Conservation (phyloP, 2,329 filamentous ascomycete species). For the Pseudogymnoascus pannorum region DNA sequence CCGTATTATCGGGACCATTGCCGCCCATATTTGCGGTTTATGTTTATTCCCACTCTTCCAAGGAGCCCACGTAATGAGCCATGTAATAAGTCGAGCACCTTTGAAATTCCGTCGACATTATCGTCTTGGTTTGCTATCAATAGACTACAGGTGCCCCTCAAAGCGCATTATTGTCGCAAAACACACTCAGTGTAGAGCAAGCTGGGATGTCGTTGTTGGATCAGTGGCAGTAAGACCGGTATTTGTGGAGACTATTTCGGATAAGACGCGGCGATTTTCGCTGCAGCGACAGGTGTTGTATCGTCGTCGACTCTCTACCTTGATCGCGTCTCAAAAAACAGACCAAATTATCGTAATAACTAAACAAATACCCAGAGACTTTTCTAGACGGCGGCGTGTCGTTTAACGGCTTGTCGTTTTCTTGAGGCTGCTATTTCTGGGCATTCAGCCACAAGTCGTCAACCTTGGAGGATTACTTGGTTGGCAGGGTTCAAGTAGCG, state of each 20-base stretch:
- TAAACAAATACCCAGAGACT: not conserved
- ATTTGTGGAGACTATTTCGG: conserved; percentile 6
- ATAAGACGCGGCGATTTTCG: conserved; percentile 8
- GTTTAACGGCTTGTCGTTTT: not conserved
- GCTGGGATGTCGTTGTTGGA: conserved; percentile 4
- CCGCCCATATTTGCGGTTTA: conserved; percentile 35
- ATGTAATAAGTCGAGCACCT: conserved; percentile 4
- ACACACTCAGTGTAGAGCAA: not conserved
- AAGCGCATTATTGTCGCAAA: not conserved
- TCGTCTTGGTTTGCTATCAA: not conserved
- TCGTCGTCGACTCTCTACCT: not conserved
- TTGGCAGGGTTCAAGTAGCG: conserved; percentile 9
- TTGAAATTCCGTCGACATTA: conserved; percentile 5
- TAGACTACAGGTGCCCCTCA: conserved; percentile 3
- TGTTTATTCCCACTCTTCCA: conserved; percentile 1
- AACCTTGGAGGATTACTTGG: conserved; percentile 8
- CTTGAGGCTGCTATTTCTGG: not conserved
- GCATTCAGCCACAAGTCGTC: conserved; percentile 7
- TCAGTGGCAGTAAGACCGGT: conserved; percentile 4
- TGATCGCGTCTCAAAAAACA: not conserved
- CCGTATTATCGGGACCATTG: conserved; percentile 51
- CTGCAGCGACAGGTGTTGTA: not conserved
- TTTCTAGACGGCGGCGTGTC: not conserved
- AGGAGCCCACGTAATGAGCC: conserved; percentile 5
- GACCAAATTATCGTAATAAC: not conserved